Evolutionary conservation across 345 rosid species (phyloP).

Genomic region (Boechera retrofracta): DNA sequence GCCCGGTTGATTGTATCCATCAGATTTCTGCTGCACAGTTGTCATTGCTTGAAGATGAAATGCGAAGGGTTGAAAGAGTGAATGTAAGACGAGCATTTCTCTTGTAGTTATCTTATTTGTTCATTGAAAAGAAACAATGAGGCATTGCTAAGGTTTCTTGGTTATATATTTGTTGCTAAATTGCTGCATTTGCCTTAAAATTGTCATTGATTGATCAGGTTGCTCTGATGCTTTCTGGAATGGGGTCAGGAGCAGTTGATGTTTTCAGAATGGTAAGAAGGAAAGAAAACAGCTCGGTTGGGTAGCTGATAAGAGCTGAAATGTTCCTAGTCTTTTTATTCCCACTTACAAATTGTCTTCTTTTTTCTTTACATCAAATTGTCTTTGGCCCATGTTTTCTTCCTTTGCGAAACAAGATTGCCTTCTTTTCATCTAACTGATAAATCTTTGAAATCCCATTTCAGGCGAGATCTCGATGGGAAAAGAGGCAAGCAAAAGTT

Average conservation of each 20-base stretch:
- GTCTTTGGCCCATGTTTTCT: slow-evolving; percentile 8
- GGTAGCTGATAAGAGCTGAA: slow-evolving; percentile 15
- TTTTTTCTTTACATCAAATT: neutral
- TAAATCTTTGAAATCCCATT: slow-evolving; percentile 25
- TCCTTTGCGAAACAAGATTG: neutral
- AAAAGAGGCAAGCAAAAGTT: slow-evolving; percentile 90
- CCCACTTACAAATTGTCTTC: neutral
- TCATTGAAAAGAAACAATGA: neutral
- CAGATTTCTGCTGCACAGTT: slow-evolving; percentile 92
- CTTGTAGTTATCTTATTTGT: slow-evolving; percentile 14
- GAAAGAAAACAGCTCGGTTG: neutral
- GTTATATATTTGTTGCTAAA: slow-evolving; percentile 5
- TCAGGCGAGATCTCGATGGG: slow-evolving; percentile 95
- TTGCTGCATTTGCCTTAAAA: slow-evolving; percentile 4
- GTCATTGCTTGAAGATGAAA: slow-evolving; percentile 95
- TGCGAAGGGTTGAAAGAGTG: slow-evolving; percentile 96
- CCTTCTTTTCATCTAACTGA: slow-evolving; percentile 13
- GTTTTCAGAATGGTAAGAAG: slow-evolving; percentile 86
- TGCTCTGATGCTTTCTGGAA: slow-evolving; percentile 95
- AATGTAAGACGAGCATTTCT: slow-evolving; percentile 56
- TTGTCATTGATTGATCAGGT: slow-evolving; percentile 62
- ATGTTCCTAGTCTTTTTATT: neutral
- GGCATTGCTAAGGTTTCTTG: slow-evolving; percentile 11
- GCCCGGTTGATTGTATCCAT: slow-evolving; percentile 98
- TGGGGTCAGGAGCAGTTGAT: slow-evolving; percentile 77